Evolutionary conservation across 257 asterid genomes (phyloP), one percentile per base, ranked within the genome.

Genomic region (Penstemon davidsonii): DNA sequence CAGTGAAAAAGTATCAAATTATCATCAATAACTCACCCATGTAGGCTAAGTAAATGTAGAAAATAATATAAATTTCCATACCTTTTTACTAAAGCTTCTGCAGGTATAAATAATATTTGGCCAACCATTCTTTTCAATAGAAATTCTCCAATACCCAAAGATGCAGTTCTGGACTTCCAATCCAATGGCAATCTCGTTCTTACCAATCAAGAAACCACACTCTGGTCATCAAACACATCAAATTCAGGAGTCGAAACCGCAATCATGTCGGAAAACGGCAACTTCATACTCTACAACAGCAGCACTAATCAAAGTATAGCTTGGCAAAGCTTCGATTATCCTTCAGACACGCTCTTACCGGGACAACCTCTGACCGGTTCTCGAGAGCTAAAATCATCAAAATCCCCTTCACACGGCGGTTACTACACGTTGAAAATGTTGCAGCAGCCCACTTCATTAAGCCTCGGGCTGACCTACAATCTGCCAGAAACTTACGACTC

Each of bases 171-270:
- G 80, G 96, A 89, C 74, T 85, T 92, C 58, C 79, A 81, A 67
- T 25, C 74, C 75, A 59, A 71, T 69, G 98, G 97, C 71, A 80
- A 80, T 45, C 93, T 92, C 68, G 74, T 80, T 61, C 89, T 92
- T 55, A 50, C 9, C 18, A 91, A 89, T 74, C 69, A 76, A 15
- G 75, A 47, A 68, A 41, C 78, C 77, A 72, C 84, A 13, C 58
- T 85, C 71, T 92, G 98, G 98, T 57, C 91, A 6, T 84, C 98
- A 51, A 92, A 92, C 86, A 84, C 98, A 62, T 77, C 95, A 49
- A 50, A 58, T 4, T 42, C 62, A 3, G 84, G 79, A 5, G 86
- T 69, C 52, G 84, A 82, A 51, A 38, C 82, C 3, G 98, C 91
- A 2, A 50, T 40, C 80, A 67, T 92, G 80, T 83, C 83, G 3